A percentile compares a stretch with the other conserved stretches of the same genome.
These are phyloP conservation scores for Vishniacozyma victoriae DNA, from an alignment of 768 basidiomycete genomes.

Conservation along the genomic window DNA sequence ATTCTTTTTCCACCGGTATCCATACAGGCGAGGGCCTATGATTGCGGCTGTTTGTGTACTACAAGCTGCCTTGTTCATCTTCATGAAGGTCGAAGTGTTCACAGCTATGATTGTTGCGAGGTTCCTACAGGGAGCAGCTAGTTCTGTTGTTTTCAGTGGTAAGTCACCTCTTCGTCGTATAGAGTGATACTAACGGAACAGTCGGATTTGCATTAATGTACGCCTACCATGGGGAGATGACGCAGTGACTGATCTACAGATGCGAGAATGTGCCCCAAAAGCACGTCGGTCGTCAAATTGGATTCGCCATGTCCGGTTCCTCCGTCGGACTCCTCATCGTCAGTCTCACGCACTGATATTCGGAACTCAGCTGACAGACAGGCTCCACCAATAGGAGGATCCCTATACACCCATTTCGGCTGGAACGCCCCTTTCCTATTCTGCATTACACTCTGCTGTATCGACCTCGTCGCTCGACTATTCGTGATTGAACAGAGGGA, in stretches of 20 bases:
- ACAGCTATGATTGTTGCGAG: conserved; percentile 11
- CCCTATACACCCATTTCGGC: conserved; percentile 14
- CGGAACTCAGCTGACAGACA: neutral
- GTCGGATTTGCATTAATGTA: conserved; percentile 15
- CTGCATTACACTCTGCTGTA: conserved; percentile 8
- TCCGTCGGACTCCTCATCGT: conserved; percentile 1
- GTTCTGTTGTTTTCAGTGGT: conserved; percentile 9
- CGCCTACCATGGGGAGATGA: neutral
- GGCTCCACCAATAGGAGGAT: conserved; percentile 13
- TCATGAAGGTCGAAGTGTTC: conserved; percentile 13
- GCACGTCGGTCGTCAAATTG: conserved; percentile 13
- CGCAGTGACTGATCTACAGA: neutral
- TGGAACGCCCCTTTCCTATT: conserved; percentile 27
- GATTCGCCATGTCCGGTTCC: conserved; percentile 13
- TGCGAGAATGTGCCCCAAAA: conserved; percentile 13
- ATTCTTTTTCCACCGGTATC: conserved; percentile 1
- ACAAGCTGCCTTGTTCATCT: conserved; percentile 6
- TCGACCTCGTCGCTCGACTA: conserved; percentile 18
- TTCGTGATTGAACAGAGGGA: conserved; percentile 17
- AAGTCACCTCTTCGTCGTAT: neutral
- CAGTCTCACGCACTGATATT: neutral
- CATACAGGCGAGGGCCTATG: conserved; percentile 7
- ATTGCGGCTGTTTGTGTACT: conserved; percentile 4
- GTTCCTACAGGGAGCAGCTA: conserved; percentile 5
- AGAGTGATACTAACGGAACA: neutral